Evolutionary conservation across 75 land plant species (phyloP).

Genomic region (Ceratopteris richardii): DNA sequence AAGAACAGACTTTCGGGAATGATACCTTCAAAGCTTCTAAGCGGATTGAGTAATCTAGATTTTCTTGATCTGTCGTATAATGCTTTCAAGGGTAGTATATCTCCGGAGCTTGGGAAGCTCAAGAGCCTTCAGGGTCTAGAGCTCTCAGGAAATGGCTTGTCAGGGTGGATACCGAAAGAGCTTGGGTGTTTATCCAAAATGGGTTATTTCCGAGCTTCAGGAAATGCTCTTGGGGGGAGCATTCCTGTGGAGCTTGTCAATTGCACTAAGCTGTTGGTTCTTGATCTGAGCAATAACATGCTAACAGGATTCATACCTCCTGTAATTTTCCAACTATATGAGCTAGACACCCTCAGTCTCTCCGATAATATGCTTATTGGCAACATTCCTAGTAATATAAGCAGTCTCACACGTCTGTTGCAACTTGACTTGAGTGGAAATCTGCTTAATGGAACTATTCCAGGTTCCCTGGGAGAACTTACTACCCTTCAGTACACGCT

Average conservation of each 20-base stretch:
- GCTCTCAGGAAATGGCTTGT: constrained; percentile 43
- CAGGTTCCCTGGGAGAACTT: constrained; percentile 8
- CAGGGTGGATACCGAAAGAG: constrained; percentile 43
- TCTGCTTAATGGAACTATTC: constrained; percentile 24
- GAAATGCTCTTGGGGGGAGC: constrained; percentile 49
- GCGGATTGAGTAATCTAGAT: background rate
- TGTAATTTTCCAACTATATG: constrained; percentile 26
- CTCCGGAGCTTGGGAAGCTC: constrained; percentile 33
- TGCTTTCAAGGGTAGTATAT: constrained; percentile 1
- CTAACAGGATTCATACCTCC: constrained; percentile 6
- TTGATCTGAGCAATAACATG: constrained; percentile 1
- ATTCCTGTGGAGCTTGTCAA: constrained; percentile 32
- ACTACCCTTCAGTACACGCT: constrained; percentile 1
- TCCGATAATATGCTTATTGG: constrained; percentile 45
- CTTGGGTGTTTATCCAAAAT: constrained; percentile 24
- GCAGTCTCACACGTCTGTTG: constrained; percentile 35
- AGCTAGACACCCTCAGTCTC: constrained; percentile 42
- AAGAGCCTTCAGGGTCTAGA: constrained; percentile 31
- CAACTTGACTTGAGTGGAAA: constrained; percentile 61
- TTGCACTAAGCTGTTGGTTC: background rate
- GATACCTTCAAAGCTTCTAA: constrained; percentile 7
- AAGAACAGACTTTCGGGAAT: background rate
- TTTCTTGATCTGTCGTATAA: constrained; percentile 11
- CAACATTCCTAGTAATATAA: constrained; percentile 30
- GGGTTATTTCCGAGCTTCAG: constrained; percentile 39